phyloP scores from a whole-genome alignment of 2,329 filamentous ascomycete species.

The Epichloe festucae region DNA sequence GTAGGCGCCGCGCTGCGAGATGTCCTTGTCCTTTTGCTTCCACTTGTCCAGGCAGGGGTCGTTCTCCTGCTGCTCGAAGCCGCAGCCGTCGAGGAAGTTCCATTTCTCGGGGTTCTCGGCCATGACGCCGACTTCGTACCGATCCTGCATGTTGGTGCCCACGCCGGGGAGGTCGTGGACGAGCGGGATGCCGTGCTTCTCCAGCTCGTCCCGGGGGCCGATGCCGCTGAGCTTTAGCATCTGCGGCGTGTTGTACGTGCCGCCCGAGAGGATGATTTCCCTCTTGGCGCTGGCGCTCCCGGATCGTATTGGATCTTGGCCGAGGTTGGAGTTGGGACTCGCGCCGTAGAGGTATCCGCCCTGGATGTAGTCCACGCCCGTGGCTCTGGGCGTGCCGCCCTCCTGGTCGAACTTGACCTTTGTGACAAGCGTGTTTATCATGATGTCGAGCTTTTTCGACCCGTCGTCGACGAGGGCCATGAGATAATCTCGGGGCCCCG shows the following conservation, averaged over 20 bases:
- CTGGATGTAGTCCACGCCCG: too few species aligned
- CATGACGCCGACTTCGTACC: conserved; percentile 14
- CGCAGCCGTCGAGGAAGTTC: conserved; percentile 12
- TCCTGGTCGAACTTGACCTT: too few species aligned
- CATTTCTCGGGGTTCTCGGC: conserved; percentile 6
- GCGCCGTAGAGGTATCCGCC: too few species aligned
- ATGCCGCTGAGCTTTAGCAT: conserved; percentile 33
- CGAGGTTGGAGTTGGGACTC: conserved; percentile 17
- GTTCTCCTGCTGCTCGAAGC: conserved; percentile 11
- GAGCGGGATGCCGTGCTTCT: conserved; percentile 33
- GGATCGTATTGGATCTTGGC: too few species aligned
- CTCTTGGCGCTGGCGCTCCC: conserved; percentile 18
- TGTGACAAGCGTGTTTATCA: too few species aligned
- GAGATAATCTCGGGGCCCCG: too few species aligned
- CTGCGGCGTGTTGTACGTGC: conserved; percentile 32
- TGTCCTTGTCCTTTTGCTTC: conserved; percentile 4
- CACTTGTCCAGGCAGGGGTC: conserved; percentile 25
- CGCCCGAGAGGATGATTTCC: conserved; percentile 36
- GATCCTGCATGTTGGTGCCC: conserved; percentile 35
- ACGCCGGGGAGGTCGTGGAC: conserved; percentile 47
- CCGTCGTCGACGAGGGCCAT: too few species aligned
- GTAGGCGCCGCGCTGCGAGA: background rate
- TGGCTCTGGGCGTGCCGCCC: too few species aligned
- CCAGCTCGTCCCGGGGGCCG: conserved; percentile 26
- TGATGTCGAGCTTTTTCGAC: too few species aligned